phyloP scores from a whole-genome alignment of 1,284 basidiomycete genomes.

The Rhizopogon hawkerae region DNA sequence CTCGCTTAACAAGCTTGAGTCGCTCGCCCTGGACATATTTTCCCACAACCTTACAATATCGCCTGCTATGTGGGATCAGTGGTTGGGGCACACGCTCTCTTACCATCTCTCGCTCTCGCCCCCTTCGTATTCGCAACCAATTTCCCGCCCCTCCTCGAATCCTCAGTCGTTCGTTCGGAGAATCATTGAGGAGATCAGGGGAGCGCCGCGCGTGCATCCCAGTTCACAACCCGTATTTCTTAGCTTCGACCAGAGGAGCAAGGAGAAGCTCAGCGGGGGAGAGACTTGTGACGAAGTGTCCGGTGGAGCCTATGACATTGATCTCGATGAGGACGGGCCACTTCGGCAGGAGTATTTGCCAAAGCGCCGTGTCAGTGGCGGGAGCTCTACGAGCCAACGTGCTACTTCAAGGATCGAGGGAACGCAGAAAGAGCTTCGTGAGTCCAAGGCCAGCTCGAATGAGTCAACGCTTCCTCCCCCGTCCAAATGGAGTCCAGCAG shows the following conservation, averaged over 20 bases:
- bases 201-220: slow-evolving; percentile 32
- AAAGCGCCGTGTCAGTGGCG: slow-evolving; percentile 41
- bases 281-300: slow-evolving; percentile 25
- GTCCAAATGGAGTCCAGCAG: slow-evolving; percentile 70
- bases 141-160: slow-evolving; percentile 64
- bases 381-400: slow-evolving; percentile 6
- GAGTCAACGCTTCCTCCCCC: slow-evolving; percentile 55
- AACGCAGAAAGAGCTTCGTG: background rate
- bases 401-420: background rate
- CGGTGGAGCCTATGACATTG: slow-evolving; percentile 54
- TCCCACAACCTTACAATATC: slow-evolving; percentile 60
- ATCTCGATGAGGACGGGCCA: slow-evolving; percentile 74
- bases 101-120: slow-evolving; percentile 57
- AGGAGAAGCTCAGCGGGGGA: slow-evolving; percentile 40
- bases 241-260: slow-evolving; percentile 53
- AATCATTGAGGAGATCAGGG: slow-evolving; percentile 59
- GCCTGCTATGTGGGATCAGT: slow-evolving; percentile 53
- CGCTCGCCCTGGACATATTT: slow-evolving; percentile 61
- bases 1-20: slow-evolving; percentile 61
- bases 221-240: slow-evolving; percentile 60
- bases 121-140: slow-evolving; percentile 59
- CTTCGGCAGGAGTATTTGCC: slow-evolving; percentile 73
- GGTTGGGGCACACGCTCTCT: slow-evolving; percentile 54
- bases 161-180: slow-evolving; percentile 59
- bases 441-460: slow-evolving; percentile 18